Base-by-base conservation (phyloP, 148 eudicot species). In the Vaccinium corymbosum region DNA sequence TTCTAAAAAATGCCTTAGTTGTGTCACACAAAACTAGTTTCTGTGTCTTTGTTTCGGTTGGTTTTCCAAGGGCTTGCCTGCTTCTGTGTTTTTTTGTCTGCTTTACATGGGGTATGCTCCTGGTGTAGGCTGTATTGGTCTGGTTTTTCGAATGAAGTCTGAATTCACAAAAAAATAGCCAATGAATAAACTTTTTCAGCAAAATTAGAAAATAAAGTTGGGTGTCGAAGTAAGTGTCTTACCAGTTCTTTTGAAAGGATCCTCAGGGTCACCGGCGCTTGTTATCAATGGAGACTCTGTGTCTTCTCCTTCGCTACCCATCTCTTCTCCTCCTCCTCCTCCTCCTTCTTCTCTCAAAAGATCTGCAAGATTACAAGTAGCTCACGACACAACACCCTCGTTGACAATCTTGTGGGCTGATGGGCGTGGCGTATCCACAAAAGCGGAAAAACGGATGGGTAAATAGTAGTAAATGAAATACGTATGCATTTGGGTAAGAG, bases 231-330 rank as follows among this genome's bases (percentile, higher is more conserved):
- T 46, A 50, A 59, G 50, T 59, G 19, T 9, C 7, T 27, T 46
- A 84, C 85, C 85, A 49, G 85, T 78, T 78, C 82, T 84, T 57
- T 78, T 79, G 35, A 84, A 59, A 51, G 76, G 38, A 50, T n/a
- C 75, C 27, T 83, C 12, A 7, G 29, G n/a, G 29, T 62, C 51
- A 15, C 59, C 38, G 79, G 53, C 46, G 20, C 72, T 53, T 49
- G 19, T 6, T 53, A 84, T 68, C 52, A 84, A 51, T 27, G 50
- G 81, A 64, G 82, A 16, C 17, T 78, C 72, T 22, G 68, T 32
- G 17, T 84, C 77, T 74, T 84, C 85, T 57, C 22, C 85, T 50
- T 49, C 82, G 29, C 51, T 77, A 32, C 27, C 77, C 85, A 84
- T 84, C 2, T 14, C 29, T 49, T 57, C 19, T 48, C 66, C 19